Evolutionary conservation across 164 flowering plant species (phyloP).

Genomic region (Vitis rotundifolia): DNA sequence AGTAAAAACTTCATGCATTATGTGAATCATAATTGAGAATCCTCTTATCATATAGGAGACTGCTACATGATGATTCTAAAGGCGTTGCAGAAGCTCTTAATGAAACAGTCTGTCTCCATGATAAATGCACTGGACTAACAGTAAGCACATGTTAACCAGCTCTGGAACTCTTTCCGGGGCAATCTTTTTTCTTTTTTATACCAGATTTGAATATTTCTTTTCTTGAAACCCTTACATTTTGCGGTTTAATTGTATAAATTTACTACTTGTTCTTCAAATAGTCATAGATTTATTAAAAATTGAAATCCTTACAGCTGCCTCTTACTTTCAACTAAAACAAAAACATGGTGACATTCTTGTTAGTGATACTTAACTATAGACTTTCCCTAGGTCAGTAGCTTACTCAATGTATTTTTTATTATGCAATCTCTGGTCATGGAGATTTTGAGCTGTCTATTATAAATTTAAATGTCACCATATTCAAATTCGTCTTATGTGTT

Average conservation of each 20-base stretch:
- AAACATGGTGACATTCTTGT: neutral
- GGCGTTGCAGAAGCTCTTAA: constrained; percentile 53
- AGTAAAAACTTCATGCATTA: neutral
- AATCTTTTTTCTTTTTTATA: neutral
- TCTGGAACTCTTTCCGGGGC: neutral
- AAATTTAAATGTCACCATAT: neutral
- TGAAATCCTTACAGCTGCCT: neutral
- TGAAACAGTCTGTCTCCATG: constrained; percentile 38
- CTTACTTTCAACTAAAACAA: too few relatives aligned
- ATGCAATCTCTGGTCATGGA: neutral
- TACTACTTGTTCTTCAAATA: too few relatives aligned
- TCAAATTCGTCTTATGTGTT: too few relatives aligned
- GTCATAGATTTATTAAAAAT: neutral
- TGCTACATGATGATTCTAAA: constrained; percentile 47
- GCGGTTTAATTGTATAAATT: neutral
- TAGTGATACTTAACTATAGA: neutral
- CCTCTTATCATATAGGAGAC: constrained; percentile 31
- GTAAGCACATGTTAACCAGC: constrained; percentile 20
- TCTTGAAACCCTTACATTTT: neutral
- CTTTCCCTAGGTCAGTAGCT: neutral
- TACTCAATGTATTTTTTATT: neutral
- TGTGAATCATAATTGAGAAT: neutral
- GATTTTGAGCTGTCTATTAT: neutral
- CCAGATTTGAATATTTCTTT: neutral
- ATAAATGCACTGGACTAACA: constrained; percentile 37